A percentile compares a stretch with the other conserved stretches of the same genome.
Evolutionary conservation across 2,329 filamentous ascomycete genomes (phyloP).

Genomic region (Fusarium duplospermum): DNA sequence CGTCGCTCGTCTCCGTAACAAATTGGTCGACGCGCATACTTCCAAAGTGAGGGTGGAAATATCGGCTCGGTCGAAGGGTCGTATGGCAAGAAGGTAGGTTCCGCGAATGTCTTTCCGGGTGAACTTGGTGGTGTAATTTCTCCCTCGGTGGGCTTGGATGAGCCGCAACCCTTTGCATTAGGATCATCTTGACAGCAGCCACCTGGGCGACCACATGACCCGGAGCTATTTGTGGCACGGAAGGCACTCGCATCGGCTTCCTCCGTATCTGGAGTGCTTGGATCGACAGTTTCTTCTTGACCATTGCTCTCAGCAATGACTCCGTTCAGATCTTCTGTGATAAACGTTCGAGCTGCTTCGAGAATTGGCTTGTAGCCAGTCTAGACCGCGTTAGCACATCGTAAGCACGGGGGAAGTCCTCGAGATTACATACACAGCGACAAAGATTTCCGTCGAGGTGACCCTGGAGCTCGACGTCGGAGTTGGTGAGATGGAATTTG

Average conservation of each 20-base stretch:
- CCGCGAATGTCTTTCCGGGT: background rate
- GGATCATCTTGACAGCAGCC: conserved; percentile 13
- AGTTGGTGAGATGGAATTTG: conserved; percentile 70
- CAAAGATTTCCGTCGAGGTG: conserved; percentile 94
- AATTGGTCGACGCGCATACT: conserved; percentile 79
- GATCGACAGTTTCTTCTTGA: background rate
- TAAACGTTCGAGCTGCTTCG: conserved; percentile 8
- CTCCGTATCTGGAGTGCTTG: background rate
- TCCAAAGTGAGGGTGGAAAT: conserved; percentile 82
- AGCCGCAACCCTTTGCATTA: background rate
- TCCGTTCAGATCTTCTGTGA: conserved; percentile 9
- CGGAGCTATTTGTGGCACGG: background rate
- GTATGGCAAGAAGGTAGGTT: conserved; percentile 19
- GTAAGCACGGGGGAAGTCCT: fast-evolving
- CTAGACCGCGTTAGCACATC: background rate
- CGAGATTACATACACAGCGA: conserved; percentile 64
- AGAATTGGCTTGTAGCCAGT: conserved; percentile 22
- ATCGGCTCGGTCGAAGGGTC: conserved; percentile 89
- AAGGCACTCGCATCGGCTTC: background rate
- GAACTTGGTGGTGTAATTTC: background rate
- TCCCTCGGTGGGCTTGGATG: background rate
- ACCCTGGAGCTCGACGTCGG: conserved; percentile 84
- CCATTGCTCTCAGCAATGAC: background rate
- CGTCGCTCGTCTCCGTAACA: conserved; percentile 91
- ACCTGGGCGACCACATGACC: conserved; percentile 14